phyloP scores from a whole-genome alignment of 768 basidiomycete species.

The Hebeloma cylindrosporum region DNA sequence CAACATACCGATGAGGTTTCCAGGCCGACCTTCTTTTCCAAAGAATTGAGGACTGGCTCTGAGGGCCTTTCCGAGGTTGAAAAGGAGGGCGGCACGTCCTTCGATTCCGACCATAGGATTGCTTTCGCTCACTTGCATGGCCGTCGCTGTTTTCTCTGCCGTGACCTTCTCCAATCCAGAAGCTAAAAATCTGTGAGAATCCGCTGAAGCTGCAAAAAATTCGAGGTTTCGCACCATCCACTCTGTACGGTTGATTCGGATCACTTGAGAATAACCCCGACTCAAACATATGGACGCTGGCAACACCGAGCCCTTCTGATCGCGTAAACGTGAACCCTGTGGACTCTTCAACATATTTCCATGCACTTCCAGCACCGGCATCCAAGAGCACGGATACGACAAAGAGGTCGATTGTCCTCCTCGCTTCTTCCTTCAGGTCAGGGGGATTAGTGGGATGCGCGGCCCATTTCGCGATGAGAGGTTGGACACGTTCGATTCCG shows the following conservation, averaged over 20 bases:
- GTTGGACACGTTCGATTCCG: conserved; percentile 60
- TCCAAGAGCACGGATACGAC: conserved; percentile 90
- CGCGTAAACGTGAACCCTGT: conserved; percentile 56
- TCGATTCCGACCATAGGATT: conserved; percentile 93
- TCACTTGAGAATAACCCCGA: conserved; percentile 79
- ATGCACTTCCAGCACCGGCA: conserved; percentile 85
- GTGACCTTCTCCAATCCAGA: conserved; percentile 68
- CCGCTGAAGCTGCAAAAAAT: neutral
- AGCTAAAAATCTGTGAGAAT: conserved; percentile 42
- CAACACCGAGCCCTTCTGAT: conserved; percentile 86
- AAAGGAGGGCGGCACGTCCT: conserved; percentile 77
- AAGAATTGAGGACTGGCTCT: conserved; percentile 66
- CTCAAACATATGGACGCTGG: conserved; percentile 87
- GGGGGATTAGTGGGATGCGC: conserved; percentile 36
- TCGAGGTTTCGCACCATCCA: conserved; percentile 66
- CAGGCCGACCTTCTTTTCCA: conserved; percentile 72
- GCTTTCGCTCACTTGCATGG: conserved; percentile 73
- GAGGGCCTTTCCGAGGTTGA: conserved; percentile 72
- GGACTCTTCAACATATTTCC: conserved; percentile 69
- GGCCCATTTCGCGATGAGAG: conserved; percentile 60
- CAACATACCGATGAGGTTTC: conserved; percentile 71
- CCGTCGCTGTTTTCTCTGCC: conserved; percentile 52
- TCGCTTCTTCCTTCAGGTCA: conserved; percentile 58
- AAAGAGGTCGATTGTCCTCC: conserved; percentile 86
- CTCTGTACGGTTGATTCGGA: conserved; percentile 58